Evolutionary conservation across 179 eudicot genomes (phyloP), one percentile per base, ranked within the genome.

Genomic region (Silene coronaria): DNA sequence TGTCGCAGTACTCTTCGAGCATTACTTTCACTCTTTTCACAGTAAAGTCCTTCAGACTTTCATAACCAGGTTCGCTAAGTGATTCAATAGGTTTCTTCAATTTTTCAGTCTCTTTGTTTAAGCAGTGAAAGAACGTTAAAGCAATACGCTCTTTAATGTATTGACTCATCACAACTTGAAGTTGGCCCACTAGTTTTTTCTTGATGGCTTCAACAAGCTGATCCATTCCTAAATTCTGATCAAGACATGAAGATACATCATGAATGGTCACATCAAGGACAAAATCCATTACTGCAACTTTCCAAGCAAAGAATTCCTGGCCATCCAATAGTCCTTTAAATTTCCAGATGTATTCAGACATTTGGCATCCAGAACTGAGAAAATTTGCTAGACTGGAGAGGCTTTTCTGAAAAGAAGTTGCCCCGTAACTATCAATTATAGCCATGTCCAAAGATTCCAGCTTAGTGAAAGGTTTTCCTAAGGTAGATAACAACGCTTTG

Each of bases 1-100:
- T 88, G 83, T 80, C 86, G 82, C 93, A 90, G 80, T 86, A 93
- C 80, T 96, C 99, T 81, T 91, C 92, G 75, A 96, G 97, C 92
- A 90, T 90, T 55, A 71, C 75, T 78, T 86, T 91, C 77, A 96
- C 89, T 79, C 84, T 85, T 80, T 83, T 88, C 77, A 84, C 88
- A 67, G 73, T 79, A 32, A 74, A 65, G 70, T 91, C 95, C 57
- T 77, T 83, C 76, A 58, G 75, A 72, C 75, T 78, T 70, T 83
- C 96, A 78, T 66, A 73, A 66, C 81, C 81, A 80, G 77, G 67
- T 68, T 88, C 91, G 64, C 73, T 80, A 30, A 75, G 48, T 63
- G 75, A 78, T 45, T 81, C 89, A 9, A 80, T 76, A 75, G 76
- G 70, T 76, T 82, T 89, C 82, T 84, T 91, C 75, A 88, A 78